Evolutionary conservation across 2,329 filamentous ascomycete genomes (phyloP).

Genomic region (Aaosphaeria arxii): DNA sequence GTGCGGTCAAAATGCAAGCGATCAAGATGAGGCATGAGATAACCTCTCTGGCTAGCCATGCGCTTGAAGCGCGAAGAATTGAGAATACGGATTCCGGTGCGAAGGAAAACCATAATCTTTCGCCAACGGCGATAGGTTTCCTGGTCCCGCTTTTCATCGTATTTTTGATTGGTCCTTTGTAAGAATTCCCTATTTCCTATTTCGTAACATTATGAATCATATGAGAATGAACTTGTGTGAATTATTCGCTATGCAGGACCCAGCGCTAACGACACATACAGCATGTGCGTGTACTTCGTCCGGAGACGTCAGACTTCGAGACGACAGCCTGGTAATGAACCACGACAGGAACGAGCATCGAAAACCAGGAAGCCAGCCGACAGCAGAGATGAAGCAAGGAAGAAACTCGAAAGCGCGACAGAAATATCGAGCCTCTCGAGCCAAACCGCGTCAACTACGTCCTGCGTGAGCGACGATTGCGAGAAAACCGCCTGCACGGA

Average conservation of each 20-base stretch:
- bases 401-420: conserved; percentile 18
- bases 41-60: no score
- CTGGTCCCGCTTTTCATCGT: conserved; percentile 26
- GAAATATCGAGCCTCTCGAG: conserved; percentile 6
- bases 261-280: background rate
- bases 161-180: conserved; percentile 27
- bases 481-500: background rate
- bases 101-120: background rate
- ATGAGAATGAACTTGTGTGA: background rate
- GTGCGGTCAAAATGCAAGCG: no score
- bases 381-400: conserved; percentile 11
- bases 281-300: background rate
- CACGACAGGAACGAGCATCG: background rate
- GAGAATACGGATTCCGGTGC: no score
- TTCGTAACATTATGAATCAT: background rate
- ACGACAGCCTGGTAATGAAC: background rate
- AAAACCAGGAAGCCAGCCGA: background rate
- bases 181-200: conserved; percentile 8
- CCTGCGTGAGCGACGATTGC: background rate
- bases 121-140: conserved; percentile 21
- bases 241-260: background rate
- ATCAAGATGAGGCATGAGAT: no score
- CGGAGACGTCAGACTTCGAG: background rate
- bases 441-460: background rate
- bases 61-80: background rate